Base-by-base conservation (phyloP, 257 asterid species). In the Datura wrightii region DNA sequence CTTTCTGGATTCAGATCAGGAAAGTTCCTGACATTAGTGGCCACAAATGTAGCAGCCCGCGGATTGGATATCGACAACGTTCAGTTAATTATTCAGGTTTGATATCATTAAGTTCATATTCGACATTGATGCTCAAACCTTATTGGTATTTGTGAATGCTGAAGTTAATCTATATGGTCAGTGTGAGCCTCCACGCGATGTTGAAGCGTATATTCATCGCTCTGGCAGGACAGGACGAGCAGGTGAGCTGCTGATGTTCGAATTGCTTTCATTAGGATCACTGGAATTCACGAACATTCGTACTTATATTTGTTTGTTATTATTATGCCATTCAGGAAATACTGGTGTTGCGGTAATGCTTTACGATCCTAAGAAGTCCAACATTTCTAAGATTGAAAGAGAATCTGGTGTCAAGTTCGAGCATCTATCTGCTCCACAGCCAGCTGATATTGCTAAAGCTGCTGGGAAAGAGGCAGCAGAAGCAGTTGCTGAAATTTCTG, bases 221-320 rank as follows among this genome's bases (percentile, higher is more conserved):
- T 97, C 99, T 90, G 99, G 99, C 82, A 89, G 99, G 83, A 97
- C 99, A 19, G 99, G 99, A 53, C 90, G 99, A 87, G 99, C 99
- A 39, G 99, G 99, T 94, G 84, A 83, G 83, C 84, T 65, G 18
- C 65, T 86, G 62, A 62, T 91, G 18, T 69, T 83, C 9, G 14
- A 53, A 42, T 83, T 71, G 36, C 70, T 83, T 58, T 52, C 7
- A n/a, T 53, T 50, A 13, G 78, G 39, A 24, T 66, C 50, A 48
- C 81, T 37, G 8, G 37, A 18, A 48, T 76, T 24, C 69, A 82
- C 67, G 80, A 87, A 34, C 67, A 66, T 58, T 15, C n/a, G 67
- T 65, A 78, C 82, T 85, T 11, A 10, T 44, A 62, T 41, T 44
- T 78, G 10, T 80, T 55, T 85, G 53, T 66, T 53, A 69, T 24